Percentiles rank a stretch among this genome's conserved stretches.
Conservation (phyloP, 2,329 filamentous ascomycete species). For the Hypoxylon rubiginosum region DNA sequence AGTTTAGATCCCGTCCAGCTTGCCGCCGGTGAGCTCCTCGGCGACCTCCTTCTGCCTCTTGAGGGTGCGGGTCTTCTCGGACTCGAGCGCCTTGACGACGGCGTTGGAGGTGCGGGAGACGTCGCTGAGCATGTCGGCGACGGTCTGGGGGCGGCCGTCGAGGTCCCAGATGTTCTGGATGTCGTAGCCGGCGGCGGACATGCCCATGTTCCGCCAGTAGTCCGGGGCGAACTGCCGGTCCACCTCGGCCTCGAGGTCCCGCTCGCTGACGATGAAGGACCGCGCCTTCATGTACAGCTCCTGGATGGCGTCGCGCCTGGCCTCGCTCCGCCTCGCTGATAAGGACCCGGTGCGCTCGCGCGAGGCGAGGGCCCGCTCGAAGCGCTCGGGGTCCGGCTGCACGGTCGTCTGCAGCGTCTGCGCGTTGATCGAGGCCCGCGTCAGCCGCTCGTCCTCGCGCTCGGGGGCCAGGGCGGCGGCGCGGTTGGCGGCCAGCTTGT, state of each 20-base stretch:
- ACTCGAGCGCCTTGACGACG: slow-evolving; percentile 52
- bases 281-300: slow-evolving; percentile 91
- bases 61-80: slow-evolving; percentile 60
- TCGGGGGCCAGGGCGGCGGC: slow-evolving; percentile 72
- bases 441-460: slow-evolving; percentile 81
- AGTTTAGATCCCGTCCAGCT: slow-evolving; percentile 59
- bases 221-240: slow-evolving; percentile 81
- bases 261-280: slow-evolving; percentile 86
- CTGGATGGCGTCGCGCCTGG: slow-evolving; percentile 79
- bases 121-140: slow-evolving; percentile 61
- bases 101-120: slow-evolving; percentile 47
- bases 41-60: slow-evolving; percentile 68
- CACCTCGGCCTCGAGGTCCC: slow-evolving; percentile 79
- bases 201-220: slow-evolving; percentile 61
- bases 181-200: slow-evolving; percentile 47
- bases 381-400: slow-evolving; percentile 73
- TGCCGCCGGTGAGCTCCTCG: slow-evolving; percentile 72
- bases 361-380: slow-evolving; percentile 64
- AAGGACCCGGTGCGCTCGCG: slow-evolving; percentile 58
- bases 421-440: slow-evolving; percentile 73
- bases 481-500: slow-evolving; percentile 63
- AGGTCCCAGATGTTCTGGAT: slow-evolving; percentile 67
- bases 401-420: slow-evolving; percentile 65
- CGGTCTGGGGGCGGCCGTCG: slow-evolving; percentile 60
- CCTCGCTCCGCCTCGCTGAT: slow-evolving; percentile 66